A percentile compares a stretch with the other conserved stretches of the same genome.
Conservation (phyloP, 176 grass and related monocot genomes). For the Carex cristatella region DNA sequence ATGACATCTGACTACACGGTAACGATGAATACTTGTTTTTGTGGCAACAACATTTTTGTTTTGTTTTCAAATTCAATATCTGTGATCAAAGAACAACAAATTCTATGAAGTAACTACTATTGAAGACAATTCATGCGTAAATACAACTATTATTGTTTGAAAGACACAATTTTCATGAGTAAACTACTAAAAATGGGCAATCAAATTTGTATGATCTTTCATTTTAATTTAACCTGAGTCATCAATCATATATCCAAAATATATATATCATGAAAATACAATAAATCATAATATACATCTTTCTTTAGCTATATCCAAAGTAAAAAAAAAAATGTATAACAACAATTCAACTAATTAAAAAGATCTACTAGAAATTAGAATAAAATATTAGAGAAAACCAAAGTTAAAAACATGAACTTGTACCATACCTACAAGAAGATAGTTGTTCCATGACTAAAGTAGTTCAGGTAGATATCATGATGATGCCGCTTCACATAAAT, state of each 20-base stretch:
- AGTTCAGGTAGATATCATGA: too few species aligned
- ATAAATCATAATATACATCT: not conserved
- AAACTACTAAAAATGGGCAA: not conserved
- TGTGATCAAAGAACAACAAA: not conserved
- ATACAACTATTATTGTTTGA: too few species aligned
- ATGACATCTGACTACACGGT: not conserved
- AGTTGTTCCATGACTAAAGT: too few species aligned
- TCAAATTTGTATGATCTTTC: not conserved
- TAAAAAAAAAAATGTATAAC: not conserved
- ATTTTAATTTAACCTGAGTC: not conserved
- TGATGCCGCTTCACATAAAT: too few species aligned
- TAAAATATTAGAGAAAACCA: not conserved
- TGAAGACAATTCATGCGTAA: not conserved
- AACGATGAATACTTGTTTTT: too few species aligned
- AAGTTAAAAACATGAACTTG: not conserved
- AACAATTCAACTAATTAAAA: not conserved
- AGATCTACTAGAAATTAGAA: not conserved
- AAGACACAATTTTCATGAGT: not conserved
- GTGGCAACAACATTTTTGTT: not conserved
- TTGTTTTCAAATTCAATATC: not conserved
- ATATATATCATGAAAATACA: not conserved
- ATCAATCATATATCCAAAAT: not conserved
- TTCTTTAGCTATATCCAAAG: not conserved
- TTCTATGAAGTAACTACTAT: not conserved
- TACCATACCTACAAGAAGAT: not conserved